Base-by-base conservation (phyloP, 2,329 filamentous ascomycete species). In the Zymoseptoria ardabiliae region DNA sequence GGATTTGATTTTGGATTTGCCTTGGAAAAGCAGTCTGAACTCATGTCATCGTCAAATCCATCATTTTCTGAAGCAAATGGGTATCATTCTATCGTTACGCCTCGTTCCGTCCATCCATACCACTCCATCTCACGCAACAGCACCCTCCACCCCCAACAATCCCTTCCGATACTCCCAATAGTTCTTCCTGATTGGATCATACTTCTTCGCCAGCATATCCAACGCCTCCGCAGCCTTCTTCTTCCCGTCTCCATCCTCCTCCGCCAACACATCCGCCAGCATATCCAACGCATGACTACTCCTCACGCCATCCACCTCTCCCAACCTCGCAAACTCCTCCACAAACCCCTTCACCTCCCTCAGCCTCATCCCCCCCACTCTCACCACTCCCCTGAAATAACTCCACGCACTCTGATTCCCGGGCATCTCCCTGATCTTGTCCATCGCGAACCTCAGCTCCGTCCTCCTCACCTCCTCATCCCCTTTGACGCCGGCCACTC, bases 351-450 rank as follows among this genome's bases (percentile, higher is more conserved):
- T 81, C 70, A 85, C 73, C 19, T 78, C 77, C 2, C 68, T 73
- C 54, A 82, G 65, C 3, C 75, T 73, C 45, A 79, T 74, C 7
- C 77, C 85, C 0, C 84, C 85, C 69, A 90, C 89, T 60, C 81
- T 80, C 61, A 95, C 73, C 53, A 91, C 85, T 2, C 90, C 94
- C 30, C 86, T 80, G 13, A 97, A 78, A 74, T 97, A 99, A 74
- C 91, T 94, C 94, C 94, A 99, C 1, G 91, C 84, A 66, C 89
- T 93, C 73, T 91, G 89, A 74, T 97, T 99, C 80, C 97, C 92
- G 52, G 94, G 94, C 49, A 92, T 91, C 63, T 88, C 78, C 35
- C 78, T 74, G 62, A 96, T 90, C 71, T 89, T 89, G 53, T 81
- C 79, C 76, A 90, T 82, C 6, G 89, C 85, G 61, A 77, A 80